Evolutionary conservation across 176 grass and related monocot genomes (phyloP), one percentile per base, ranked within the genome.

Genomic region (Rhynchospora breviuscula): DNA sequence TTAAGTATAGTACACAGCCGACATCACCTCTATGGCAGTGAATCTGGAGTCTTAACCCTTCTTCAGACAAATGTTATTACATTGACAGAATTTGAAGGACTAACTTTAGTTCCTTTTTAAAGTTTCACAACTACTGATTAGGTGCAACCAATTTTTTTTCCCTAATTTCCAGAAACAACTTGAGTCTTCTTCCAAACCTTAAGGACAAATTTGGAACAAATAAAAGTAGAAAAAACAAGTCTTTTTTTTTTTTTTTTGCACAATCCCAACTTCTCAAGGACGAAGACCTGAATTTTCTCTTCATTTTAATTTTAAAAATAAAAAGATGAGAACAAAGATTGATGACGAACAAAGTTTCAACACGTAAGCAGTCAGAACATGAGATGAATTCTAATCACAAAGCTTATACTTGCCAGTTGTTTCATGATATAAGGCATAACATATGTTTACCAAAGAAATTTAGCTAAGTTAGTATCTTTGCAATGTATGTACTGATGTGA

Each of bases 381-480:
- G 21, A 78, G 25, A 57, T 78, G 49, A 77, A 56, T 29, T 53
- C 0, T 77, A 77, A 56, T 54, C 48, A 13, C 17, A 22, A 17
- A 52, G 70, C 26, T 51, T 75, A 52, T 25, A 26, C 46, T 75
- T 15, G 13, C 47, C 9, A 52, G 21, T 52, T 75, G 21, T 75
- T 75, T 52, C 70, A 75, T 75, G 52, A 75, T 21, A 75, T 26
- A 69, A 43, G 10, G 26, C 46, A 15, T 49, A 23, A 52, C 70
- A 74, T 52, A 10, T 15, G 23, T 49, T 52, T 46, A 52, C 21
- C 23, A 75, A 26, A 51, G 46, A 75, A 66, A 67, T 21, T 35
- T 52, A 75, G 70, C 49, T 13, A 68, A 68, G 29, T 68, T 40
- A 40, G 45, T 75, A 75, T 75, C 47, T 53, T 51, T 75, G 71